phyloP scores from a whole-genome alignment of 805 yeast species.

The Candida loeiensis region DNA sequence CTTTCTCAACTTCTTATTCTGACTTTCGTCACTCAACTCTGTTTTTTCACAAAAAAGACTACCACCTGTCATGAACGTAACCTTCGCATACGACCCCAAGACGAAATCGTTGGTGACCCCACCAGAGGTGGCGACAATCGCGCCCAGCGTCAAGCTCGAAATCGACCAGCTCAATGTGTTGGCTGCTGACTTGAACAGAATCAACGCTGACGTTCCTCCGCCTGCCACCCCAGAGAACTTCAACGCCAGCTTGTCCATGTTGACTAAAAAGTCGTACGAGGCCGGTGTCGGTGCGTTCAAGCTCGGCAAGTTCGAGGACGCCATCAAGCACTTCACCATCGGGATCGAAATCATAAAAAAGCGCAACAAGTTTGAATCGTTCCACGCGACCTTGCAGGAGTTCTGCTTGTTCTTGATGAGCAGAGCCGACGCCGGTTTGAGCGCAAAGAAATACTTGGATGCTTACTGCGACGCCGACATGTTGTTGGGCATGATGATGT shows the following conservation, averaged over 20 bases:
- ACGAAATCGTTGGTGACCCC: slow-evolving; percentile 23
- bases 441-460: slow-evolving; percentile 49
- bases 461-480: slow-evolving; percentile 71
- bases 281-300: slow-evolving; percentile 59
- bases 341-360: slow-evolving; percentile 67
- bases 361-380: slow-evolving; percentile 70
- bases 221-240: slow-evolving; percentile 52
- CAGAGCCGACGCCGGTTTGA: slow-evolving; percentile 65
- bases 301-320: slow-evolving; percentile 52
- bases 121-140: slow-evolving; percentile 14
- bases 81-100: slow-evolving; percentile 26
- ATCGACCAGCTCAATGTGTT: slow-evolving; percentile 40
- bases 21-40: neutral
- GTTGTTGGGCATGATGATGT: slow-evolving; percentile 54
- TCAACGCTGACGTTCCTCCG: slow-evolving; percentile 50
- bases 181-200: slow-evolving; percentile 33
- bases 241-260: slow-evolving; percentile 52
- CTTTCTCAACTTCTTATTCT: neutral
- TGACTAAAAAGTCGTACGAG: slow-evolving; percentile 64
- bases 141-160: slow-evolving; percentile 37
- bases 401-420: slow-evolving; percentile 62
- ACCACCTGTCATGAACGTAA: slow-evolving; percentile 17
- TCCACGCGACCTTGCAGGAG: slow-evolving; percentile 69
- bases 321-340: slow-evolving; percentile 58
- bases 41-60: slow-evolving; percentile 1